phyloP scores from a whole-genome alignment of 805 yeast genomes.

The Hanseniaspora vineae region DNA sequence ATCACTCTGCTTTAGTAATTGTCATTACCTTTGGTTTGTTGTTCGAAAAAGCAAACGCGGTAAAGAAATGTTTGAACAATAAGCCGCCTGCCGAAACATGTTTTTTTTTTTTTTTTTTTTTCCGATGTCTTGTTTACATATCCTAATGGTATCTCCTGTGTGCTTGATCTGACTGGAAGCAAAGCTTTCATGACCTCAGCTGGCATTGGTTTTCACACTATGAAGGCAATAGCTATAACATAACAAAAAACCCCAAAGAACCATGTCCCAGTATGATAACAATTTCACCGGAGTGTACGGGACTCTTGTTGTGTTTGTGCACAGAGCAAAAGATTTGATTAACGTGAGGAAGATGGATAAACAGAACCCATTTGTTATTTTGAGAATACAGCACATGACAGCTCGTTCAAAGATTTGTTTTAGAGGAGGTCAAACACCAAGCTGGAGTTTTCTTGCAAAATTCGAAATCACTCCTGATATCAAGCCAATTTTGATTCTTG shows the following conservation, averaged over 20 bases:
- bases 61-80: too few species aligned
- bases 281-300: constrained; percentile 22
- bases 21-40: too few species aligned
- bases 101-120: too few species aligned
- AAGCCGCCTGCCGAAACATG: too few species aligned
- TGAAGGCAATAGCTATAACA: not conserved
- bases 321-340: constrained; percentile 75
- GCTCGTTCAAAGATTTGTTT: constrained; percentile 64
- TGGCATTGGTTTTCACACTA: too few species aligned
- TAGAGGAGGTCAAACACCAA: constrained; percentile 92
- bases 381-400: constrained; percentile 71
- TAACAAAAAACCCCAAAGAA: not conserved
- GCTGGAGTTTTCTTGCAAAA: constrained; percentile 67
- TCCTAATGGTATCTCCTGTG: too few species aligned
- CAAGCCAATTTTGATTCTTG: constrained; percentile 51
- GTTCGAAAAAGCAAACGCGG: too few species aligned
- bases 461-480: constrained; percentile 54
- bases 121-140: too few species aligned
- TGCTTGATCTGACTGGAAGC: too few species aligned
- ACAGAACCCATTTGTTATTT: constrained; percentile 82
- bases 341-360: constrained; percentile 79
- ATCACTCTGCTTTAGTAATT: too few species aligned
- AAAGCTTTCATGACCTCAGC: too few species aligned
- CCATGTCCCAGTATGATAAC: constrained; percentile 2
- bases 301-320: constrained; percentile 58